phyloP scores from a whole-genome alignment of 192 early-diverging fungal genomes.

The Backusella westeae region DNA sequence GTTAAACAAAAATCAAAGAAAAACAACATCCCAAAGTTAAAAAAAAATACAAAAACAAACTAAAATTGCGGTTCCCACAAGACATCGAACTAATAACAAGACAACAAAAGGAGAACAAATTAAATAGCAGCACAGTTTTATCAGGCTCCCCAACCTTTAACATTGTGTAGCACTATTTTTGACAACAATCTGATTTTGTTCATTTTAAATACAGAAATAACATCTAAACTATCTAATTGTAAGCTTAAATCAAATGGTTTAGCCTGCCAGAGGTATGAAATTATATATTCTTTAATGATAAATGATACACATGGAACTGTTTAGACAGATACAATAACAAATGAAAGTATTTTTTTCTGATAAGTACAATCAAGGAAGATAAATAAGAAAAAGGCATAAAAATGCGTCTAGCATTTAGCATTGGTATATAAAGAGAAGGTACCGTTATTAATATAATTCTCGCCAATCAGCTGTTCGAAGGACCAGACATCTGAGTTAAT shows the following conservation, averaged over 20 bases:
- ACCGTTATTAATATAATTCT: conserved; percentile 24
- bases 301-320: background rate
- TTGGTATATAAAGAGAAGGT: conserved; percentile 21
- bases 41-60: too few relatives aligned
- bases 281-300: background rate
- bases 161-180: background rate
- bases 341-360: too few relatives aligned
- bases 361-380: background rate
- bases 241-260: background rate
- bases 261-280: background rate
- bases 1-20: too few relatives aligned
- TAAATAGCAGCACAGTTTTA: background rate
- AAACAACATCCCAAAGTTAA: too few relatives aligned
- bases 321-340: background rate
- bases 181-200: background rate
- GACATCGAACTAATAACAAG: too few relatives aligned
- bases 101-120: too few relatives aligned
- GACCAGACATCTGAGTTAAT: conserved; percentile 32
- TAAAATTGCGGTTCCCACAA: too few relatives aligned
- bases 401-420: conserved; percentile 16
- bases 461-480: conserved; percentile 20
- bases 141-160: background rate
- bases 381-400: background rate
- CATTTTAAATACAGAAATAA: too few relatives aligned
- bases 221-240: background rate